A percentile compares a stretch with the other conserved stretches of the same genome.
These are phyloP conservation scores for Fragosphaeria purpurea DNA, from an alignment of 2,329 filamentous ascomycete genomes.

Conservation along the genomic window DNA sequence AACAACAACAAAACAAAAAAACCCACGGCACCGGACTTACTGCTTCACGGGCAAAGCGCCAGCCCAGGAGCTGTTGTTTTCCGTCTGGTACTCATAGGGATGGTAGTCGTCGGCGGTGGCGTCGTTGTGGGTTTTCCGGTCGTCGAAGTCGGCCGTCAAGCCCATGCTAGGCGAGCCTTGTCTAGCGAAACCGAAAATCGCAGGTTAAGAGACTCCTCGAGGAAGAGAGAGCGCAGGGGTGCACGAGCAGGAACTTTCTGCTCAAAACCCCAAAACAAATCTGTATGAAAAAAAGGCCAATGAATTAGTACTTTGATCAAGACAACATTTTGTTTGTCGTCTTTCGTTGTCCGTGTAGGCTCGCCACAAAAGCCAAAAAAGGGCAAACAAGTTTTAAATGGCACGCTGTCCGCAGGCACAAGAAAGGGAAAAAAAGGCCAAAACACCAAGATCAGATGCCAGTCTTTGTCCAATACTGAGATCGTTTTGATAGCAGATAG, in stretches of 20 bases:
- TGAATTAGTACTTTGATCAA: too few species aligned
- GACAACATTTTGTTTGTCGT: too few species aligned
- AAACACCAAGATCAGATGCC: too few species aligned
- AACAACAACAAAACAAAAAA: neutral
- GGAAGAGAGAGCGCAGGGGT: neutral
- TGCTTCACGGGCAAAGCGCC: slow-evolving; percentile 94
- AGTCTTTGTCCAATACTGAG: too few species aligned
- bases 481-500: neutral
- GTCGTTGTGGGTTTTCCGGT: slow-evolving; percentile 53
- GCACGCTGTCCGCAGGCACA: too few species aligned
- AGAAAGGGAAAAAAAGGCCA: neutral
- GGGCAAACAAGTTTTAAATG: too few species aligned
- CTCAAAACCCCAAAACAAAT: neutral
- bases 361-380: too few species aligned
- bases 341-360: too few species aligned
- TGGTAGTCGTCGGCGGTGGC: slow-evolving; percentile 50
- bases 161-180: slow-evolving; percentile 57
- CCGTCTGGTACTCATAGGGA: slow-evolving; percentile 77
- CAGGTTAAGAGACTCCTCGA: neutral
- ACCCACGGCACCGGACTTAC: slow-evolving; percentile 28
- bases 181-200: slow-evolving; percentile 1
- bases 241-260: neutral
- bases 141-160: slow-evolving; percentile 56
- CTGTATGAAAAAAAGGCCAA: neutral
- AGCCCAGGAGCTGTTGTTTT: slow-evolving; percentile 83